Evolutionary conservation across 768 basidiomycete species (phyloP).

Genomic region (Vishniacozyma victoriae): DNA sequence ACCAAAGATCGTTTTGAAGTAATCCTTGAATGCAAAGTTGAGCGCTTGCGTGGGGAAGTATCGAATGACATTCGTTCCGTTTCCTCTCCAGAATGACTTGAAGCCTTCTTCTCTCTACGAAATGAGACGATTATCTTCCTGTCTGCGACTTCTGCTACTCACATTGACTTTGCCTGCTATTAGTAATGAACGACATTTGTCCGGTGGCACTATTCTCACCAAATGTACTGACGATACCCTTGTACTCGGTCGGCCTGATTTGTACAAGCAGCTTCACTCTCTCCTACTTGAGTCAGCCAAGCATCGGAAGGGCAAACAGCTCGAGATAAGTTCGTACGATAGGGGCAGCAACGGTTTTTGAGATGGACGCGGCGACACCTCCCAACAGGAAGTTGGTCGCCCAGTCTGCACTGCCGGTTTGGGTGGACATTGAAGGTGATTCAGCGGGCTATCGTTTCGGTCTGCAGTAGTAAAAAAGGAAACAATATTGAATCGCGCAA

Average conservation of each 20-base stretch:
- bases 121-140: constrained; percentile 94
- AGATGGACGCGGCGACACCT: constrained; percentile 70
- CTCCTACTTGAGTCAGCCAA: no score
- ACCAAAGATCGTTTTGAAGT: constrained; percentile 84
- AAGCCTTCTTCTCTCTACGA: constrained; percentile 84
- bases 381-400: constrained; percentile 49
- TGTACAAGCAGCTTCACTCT: constrained; percentile 97
- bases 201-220: constrained; percentile 40
- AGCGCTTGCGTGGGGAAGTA: constrained; percentile 99
- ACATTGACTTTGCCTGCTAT: no score
- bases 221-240: constrained; percentile 8
- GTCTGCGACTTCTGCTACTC: no score
- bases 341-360: constrained; percentile 98
- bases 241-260: constrained; percentile 99
- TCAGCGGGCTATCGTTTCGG: no score
- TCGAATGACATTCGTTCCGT: constrained; percentile 99
- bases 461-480: no score
- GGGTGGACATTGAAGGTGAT: no score
- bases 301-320: no score
- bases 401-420: no score
- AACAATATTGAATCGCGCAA: no score
- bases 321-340: no score
- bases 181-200: constrained; percentile 99
- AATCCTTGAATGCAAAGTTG: constrained; percentile 98
- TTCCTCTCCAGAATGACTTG: constrained; percentile 94